Evolutionary conservation across 2,329 filamentous ascomycete genomes (phyloP), one percentile per base, ranked within the genome.

Genomic region (Davidsoniella virescens): DNA sequence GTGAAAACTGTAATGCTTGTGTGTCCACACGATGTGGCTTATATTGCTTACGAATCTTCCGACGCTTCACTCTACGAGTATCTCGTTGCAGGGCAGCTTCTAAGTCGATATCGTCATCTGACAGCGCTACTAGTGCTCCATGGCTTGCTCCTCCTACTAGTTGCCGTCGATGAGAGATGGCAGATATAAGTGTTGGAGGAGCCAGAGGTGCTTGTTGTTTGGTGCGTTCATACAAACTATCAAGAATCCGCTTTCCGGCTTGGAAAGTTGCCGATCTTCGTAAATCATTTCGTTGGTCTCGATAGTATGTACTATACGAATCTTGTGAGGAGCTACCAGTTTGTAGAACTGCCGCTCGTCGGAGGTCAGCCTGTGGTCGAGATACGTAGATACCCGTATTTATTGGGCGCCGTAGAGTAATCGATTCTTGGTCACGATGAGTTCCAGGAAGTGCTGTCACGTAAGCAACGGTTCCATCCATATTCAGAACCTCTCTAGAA

Each of bases 161-260:
- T 37, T 4, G 23, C 20, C 36, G 23, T 16, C 17, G 25, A n/a
- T 16, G 39, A 2, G 50, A 39, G 10, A 52, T 36, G 4, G 43
- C 47, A 16, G 45, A 47, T 16, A 41, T 25, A 10, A 53, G 39
- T 10, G 44, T 17, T 49, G 55, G 52, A 7, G 52, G 52, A n/a
- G 52, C 45, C 5, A 47, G 17, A 4, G 54, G 52, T 14, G 54
- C 56, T 44, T 62, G 65, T 10, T 60, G 63, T 23, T 60, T 61
- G 26, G 59, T 56, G 49, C 60, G 67, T 47, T 67, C 67, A 58
- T 73, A 80, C 20, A 79, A 57, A 20, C 64, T 66, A 59, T 82
- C 78, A 5, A 81, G 62, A 8, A 66, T 62, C 55, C 64, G 71
- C 58, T 80, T 81, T 20, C 65, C 68, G 3, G 64, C 63, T 47